Evolutionary conservation across 2,329 filamentous ascomycete species (phyloP), one percentile per base, ranked within the genome.

Genomic region (Paraphoma sp.): DNA sequence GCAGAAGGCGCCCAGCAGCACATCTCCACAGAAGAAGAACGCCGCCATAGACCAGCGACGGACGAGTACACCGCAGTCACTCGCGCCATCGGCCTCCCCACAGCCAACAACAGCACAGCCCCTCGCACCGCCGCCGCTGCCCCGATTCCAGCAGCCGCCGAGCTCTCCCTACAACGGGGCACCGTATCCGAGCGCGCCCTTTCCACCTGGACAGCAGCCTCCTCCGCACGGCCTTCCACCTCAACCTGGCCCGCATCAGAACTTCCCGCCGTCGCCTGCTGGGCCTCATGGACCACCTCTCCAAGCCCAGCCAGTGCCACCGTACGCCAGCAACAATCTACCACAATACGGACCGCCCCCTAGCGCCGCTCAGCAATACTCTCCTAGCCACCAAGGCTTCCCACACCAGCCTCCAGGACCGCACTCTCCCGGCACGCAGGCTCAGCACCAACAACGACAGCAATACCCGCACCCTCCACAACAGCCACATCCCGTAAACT

Each of bases 151-250:
- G 28, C 67, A 64, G 40, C 65, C 69, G 41, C 53, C 69, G 4
- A 71, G 64, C 36, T 53, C 70, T 40, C 58, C 45, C 11, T 76
- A 75, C 61, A 74, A 65, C 43, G 70, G 56, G 16, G 51, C 72
- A 45, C 62, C 75, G n/a, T 69, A 76, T 14, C 54, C 69, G 31
- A 75, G 76, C 31, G 73, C 78, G 23, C 75, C 77, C 8, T 78
- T 78, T 50, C 61, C 72, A 12, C 69, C 57, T 36, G 74, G 69
- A 50, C 75, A 73, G 52, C 75, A 73, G 52, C 50, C 75, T 29
- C 30, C 44, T 29, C 56, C 60, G 17, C 68, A 59, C 33, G 56
- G 41, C 43, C 38, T 56, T 38, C 61, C 75, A 17, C 60, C 64
- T 4, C 73, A 74, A 29, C 57, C 64, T 10, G 66, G 62, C 42